Conservation (phyloP, 306 rosid genomes). For the Notholithocarpus densiflorus region DNA sequence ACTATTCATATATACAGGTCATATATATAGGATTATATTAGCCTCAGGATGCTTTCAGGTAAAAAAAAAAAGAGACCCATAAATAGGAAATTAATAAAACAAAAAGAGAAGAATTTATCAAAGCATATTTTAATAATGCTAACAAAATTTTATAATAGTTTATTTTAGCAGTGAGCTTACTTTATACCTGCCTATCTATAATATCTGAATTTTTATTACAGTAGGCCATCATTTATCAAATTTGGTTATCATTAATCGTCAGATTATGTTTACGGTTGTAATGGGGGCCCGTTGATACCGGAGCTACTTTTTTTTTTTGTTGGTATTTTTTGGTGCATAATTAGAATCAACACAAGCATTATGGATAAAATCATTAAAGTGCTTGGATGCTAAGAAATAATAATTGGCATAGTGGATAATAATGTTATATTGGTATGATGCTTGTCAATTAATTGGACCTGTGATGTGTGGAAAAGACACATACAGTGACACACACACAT, state of each 20-base stretch:
- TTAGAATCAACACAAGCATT: slow-evolving; percentile 9
- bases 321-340: background rate
- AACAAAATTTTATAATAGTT: background rate
- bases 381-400: background rate
- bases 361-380: slow-evolving; percentile 10
- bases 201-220: slow-evolving; percentile 2
- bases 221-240: slow-evolving; percentile 3
- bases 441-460: background rate
- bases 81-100: background rate
- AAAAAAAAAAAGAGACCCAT: background rate
- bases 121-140: background rate
- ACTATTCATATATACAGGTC: background rate
- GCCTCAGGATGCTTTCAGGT: background rate
- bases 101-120: background rate
- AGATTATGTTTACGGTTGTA: background rate
- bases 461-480: background rate
- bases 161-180: background rate
- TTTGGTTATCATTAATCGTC: slow-evolving; percentile 3
- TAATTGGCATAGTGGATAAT: slow-evolving; percentile 1
- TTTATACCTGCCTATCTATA: background rate
- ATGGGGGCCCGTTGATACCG: slow-evolving; percentile 1
- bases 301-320: background rate
- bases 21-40: background rate
- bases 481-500: background rate
- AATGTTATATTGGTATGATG: background rate